phyloP scores from a whole-genome alignment of 2,329 filamentous ascomycete species.

The Daldinia eschscholtzii region DNA sequence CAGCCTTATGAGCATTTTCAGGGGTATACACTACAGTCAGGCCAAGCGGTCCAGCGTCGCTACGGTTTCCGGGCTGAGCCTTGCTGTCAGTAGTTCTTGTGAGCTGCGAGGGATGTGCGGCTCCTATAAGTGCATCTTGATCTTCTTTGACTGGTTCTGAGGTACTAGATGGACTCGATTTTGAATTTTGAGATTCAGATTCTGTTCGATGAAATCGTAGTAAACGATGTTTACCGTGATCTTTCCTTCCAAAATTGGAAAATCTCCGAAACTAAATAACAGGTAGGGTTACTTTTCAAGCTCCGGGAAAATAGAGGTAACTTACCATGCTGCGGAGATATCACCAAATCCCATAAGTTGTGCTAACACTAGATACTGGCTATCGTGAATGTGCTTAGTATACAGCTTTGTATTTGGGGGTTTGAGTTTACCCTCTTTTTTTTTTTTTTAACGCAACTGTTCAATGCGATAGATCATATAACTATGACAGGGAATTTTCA shows the following conservation, averaged over 20 bases:
- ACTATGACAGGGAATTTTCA: not conserved
- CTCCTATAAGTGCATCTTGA: not conserved
- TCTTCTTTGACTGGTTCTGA: not conserved
- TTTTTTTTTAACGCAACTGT: not conserved
- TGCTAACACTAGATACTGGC: not conserved
- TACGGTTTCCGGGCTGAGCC: not conserved
- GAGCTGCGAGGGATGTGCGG: not conserved
- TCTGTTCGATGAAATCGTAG: constrained; percentile 6
- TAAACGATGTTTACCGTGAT: not conserved
- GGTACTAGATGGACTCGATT: not conserved
- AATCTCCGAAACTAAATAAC: not conserved
- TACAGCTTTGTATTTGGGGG: not conserved
- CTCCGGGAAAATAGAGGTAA: not conserved
- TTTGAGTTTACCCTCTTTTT: constrained; percentile 7
- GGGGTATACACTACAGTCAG: constrained; percentile 42
- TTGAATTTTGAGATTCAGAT: constrained; percentile 4
- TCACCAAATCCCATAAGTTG: not conserved
- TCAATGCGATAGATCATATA: not conserved
- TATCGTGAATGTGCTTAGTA: not conserved
- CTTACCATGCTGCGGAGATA: constrained; percentile 1
- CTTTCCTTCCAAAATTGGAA: constrained; percentile 9
- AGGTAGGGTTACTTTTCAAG: not conserved
- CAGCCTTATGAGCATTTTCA: constrained; percentile 38
- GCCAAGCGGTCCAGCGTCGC: constrained; percentile 29
- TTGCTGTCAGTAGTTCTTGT: not conserved